Evolutionary conservation across 2,329 filamentous ascomycete species (phyloP).

Genomic region (Trichoderma hamatum): DNA sequence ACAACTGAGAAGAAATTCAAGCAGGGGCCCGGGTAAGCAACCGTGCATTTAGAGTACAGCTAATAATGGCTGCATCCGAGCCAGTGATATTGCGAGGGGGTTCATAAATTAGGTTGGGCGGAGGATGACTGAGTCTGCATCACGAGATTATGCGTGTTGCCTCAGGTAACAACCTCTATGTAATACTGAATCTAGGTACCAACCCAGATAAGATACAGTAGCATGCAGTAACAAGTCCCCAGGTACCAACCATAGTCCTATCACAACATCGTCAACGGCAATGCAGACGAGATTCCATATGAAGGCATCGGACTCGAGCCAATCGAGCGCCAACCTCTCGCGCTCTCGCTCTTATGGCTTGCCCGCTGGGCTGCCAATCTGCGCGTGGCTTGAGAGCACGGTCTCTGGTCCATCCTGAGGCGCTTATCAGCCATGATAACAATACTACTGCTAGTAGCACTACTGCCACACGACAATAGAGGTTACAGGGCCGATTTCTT

Average conservation of each 20-base stretch:
- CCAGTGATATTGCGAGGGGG: neutral
- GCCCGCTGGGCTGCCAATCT: neutral
- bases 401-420: neutral
- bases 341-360: neutral
- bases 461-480: no score
- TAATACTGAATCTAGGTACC: neutral
- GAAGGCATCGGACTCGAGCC: neutral
- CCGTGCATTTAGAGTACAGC: neutral
- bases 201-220: neutral
- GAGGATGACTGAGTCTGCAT: neutral
- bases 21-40: conserved; percentile 5
- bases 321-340: neutral
- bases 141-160: neutral
- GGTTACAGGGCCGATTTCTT: neutral
- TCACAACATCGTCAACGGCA: neutral
- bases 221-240: neutral
- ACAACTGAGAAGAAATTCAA: neutral
- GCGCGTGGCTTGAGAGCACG: neutral
- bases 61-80: neutral
- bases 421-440: neutral
- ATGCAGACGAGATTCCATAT: neutral
- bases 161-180: neutral
- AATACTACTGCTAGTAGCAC: neutral
- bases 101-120: neutral
- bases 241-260: neutral